Conservation (phyloP, 192 early-diverging fungal species). For the Lunasporangiospora selenospora region DNA sequence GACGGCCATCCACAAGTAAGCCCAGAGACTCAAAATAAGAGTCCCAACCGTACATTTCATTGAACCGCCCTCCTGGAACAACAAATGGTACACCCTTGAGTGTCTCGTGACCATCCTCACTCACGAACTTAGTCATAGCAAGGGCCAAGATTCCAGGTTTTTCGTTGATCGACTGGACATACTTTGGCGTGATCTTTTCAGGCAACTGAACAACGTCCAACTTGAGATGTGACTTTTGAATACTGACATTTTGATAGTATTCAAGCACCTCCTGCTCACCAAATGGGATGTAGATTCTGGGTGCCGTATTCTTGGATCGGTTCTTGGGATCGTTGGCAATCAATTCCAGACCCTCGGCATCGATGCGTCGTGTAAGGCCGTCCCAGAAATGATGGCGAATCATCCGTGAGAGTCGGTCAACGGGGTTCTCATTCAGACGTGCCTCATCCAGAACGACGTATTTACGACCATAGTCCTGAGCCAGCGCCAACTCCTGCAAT, state of each 20-base stretch:
- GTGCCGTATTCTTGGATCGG: constrained; percentile 71
- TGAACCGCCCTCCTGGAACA: constrained; percentile 98
- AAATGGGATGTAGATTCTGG: constrained; percentile 93
- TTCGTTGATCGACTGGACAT: constrained; percentile 91
- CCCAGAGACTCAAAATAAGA: constrained; percentile 94
- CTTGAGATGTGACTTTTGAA: constrained; percentile 68
- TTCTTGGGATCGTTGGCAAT: constrained; percentile 96
- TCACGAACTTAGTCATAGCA: constrained; percentile 61
- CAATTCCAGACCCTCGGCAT: constrained; percentile 83
- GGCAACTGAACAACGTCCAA: constrained; percentile 87
- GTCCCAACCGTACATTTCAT: constrained; percentile 99
- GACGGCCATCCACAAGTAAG: constrained; percentile 83
- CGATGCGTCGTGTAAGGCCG: constrained; percentile 88
- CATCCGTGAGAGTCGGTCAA: constrained; percentile 88
- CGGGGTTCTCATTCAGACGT: constrained; percentile 93
- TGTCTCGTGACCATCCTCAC: constrained; percentile 56
- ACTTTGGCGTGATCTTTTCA: constrained; percentile 83
- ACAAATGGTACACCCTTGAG: constrained; percentile 90
- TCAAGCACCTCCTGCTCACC: constrained; percentile 75
- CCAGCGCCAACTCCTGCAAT: constrained; percentile 94
- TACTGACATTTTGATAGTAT: constrained; percentile 81
- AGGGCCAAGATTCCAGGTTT: constrained; percentile 91
- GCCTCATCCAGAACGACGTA: constrained; percentile 91
- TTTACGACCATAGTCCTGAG: constrained; percentile 84
- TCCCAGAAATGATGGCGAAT: constrained; percentile 97